Percentiles rank a stretch among this genome's conserved stretches.
Evolutionary conservation across 805 yeast genomes (phyloP).

Genomic region (Lachancea cidri): DNA sequence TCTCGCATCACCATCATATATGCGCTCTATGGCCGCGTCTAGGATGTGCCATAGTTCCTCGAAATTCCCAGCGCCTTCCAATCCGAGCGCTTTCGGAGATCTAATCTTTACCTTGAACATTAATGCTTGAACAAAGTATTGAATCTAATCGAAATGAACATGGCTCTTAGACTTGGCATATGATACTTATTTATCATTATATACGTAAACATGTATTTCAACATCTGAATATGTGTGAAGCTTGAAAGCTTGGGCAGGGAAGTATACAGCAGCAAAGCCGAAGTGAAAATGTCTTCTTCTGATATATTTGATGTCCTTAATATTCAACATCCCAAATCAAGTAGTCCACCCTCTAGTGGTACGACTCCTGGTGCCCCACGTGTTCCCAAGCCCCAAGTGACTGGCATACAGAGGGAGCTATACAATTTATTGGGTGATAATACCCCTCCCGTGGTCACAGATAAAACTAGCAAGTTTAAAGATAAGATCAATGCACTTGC

Average conservation of each 20-base stretch:
- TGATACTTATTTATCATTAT: no score
- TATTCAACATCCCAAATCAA: constrained; percentile 39
- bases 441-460: constrained; percentile 76
- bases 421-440: constrained; percentile 86
- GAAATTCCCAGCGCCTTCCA: constrained; percentile 33
- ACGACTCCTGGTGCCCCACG: constrained; percentile 11
- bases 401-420: constrained; percentile 86
- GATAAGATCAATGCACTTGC: constrained; percentile 55
- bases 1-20: constrained; percentile 66
- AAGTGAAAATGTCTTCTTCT: constrained; percentile 40
- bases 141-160: no score
- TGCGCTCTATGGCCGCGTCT: constrained; percentile 63
- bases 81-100: constrained; percentile 1
- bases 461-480: constrained; percentile 48
- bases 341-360: constrained; percentile 15
- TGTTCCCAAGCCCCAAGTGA: constrained; percentile 29
- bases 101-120: constrained; percentile 9
- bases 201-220: no score
- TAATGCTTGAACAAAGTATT: no score
- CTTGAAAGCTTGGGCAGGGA: not conserved
- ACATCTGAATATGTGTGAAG: no score
- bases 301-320: constrained; percentile 77
- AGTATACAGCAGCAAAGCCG: no score
- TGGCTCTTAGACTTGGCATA: no score
- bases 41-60: constrained; percentile 63